phyloP scores from a whole-genome alignment of 2,329 filamentous ascomycete genomes.

The Diplodia intermedia region DNA sequence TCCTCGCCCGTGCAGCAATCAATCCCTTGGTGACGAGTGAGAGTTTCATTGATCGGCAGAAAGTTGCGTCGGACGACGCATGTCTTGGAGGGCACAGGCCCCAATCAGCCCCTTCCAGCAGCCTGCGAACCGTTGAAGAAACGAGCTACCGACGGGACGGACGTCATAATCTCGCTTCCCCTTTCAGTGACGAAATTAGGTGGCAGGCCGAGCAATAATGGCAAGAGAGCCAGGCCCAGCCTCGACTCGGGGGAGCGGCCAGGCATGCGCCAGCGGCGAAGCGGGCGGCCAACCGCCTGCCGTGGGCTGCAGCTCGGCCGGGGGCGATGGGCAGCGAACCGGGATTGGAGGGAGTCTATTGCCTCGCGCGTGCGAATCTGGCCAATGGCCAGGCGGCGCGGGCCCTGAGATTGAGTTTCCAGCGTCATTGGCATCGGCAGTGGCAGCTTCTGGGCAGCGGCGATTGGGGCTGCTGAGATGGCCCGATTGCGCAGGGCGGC shows the following conservation, averaged over 20 bases:
- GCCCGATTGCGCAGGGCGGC: slow-evolving; percentile 20
- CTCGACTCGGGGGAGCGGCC: neutral
- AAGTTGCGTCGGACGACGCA: slow-evolving; percentile 8
- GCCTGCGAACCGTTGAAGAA: neutral
- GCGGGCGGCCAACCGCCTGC: neutral
- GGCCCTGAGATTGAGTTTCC: neutral
- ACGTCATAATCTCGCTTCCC: slow-evolving; percentile 31
- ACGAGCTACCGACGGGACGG: slow-evolving; percentile 13
- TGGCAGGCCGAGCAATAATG: slow-evolving; percentile 16
- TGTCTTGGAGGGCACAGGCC: slow-evolving; percentile 8
- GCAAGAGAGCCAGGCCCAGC: neutral
- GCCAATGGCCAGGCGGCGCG: slow-evolving; percentile 4
- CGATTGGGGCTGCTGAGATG: neutral
- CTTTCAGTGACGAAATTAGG: slow-evolving; percentile 20
- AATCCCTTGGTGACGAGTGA: slow-evolving; percentile 9
- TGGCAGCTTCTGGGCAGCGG: slow-evolving; percentile 3
- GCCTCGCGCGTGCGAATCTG: neutral
- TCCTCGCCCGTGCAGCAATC: neutral
- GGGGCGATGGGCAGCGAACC: slow-evolving; percentile 20
- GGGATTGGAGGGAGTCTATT: slow-evolving; percentile 11
- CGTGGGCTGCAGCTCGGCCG: slow-evolving; percentile 1
- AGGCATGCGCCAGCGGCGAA: neutral
- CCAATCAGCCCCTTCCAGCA: slow-evolving; percentile 9
- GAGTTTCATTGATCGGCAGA: slow-evolving; percentile 19
- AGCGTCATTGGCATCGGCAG: slow-evolving; percentile 30